These are phyloP conservation scores for Cercospora sesami DNA, from an alignment of 2,329 filamentous ascomycete genomes.

Conservation along the genomic window DNA sequence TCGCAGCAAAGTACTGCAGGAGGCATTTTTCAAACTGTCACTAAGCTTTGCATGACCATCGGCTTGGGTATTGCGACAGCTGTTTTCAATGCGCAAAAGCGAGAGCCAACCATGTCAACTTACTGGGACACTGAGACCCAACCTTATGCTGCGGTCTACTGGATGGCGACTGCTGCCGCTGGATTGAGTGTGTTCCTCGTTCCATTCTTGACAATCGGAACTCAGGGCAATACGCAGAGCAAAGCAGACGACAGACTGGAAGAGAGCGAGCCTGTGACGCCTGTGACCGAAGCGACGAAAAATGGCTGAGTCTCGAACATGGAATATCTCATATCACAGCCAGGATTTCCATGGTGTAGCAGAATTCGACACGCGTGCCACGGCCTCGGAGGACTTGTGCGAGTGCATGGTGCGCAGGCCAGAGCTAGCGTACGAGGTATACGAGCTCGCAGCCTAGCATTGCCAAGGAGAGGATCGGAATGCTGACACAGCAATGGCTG, in stretches of 20 bases:
- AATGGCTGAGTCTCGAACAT: neutral
- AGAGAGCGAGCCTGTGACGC: neutral
- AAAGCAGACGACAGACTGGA: neutral
- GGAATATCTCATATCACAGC: too few relatives aligned
- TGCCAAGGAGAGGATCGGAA: neutral
- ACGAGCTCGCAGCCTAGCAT: neutral
- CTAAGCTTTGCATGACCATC: constrained; percentile 60
- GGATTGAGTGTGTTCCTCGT: constrained; percentile 50
- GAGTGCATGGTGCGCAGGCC: neutral
- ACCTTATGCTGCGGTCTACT: constrained; percentile 55
- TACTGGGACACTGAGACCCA: constrained; percentile 49
- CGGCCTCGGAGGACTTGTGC: neutral
- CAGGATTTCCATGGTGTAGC: neutral
- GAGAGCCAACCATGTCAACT: constrained; percentile 37
- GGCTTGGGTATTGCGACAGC: constrained; percentile 64
- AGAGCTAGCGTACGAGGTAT: neutral
- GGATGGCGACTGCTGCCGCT: constrained; percentile 51
- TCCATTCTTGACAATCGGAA: constrained; percentile 56
- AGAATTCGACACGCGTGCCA: neutral
- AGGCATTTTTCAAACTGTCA: constrained; percentile 67
- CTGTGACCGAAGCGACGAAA: neutral
- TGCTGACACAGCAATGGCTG: neutral
- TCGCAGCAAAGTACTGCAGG: constrained; percentile 67
- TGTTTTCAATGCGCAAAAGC: constrained; percentile 53
- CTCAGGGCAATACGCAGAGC: constrained; percentile 49